Evolutionary conservation across 2,329 filamentous ascomycete genomes (phyloP).

Genomic region (Venturia asperata): DNA sequence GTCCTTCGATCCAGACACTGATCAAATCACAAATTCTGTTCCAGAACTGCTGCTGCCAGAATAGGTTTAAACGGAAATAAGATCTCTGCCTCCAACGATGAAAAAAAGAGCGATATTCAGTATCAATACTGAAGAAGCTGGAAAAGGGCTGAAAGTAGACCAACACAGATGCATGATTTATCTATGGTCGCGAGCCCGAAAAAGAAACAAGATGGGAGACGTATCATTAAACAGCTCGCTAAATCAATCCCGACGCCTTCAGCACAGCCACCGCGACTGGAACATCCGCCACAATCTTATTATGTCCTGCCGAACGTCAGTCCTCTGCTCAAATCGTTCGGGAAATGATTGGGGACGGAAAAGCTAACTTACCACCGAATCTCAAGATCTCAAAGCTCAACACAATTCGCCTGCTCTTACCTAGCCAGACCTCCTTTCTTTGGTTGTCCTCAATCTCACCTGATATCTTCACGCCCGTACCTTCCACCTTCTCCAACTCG

Average conservation of each 20-base stretch:
- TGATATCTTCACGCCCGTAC: constrained; percentile 20
- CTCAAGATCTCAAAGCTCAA: constrained; percentile 35
- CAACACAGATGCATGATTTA: too few relatives aligned
- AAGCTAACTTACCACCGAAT: constrained; percentile 33
- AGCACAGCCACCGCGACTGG: constrained; percentile 58
- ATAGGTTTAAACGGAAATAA: too few relatives aligned
- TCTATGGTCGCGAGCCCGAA: too few relatives aligned
- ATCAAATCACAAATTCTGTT: too few relatives aligned
- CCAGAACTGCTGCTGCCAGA: too few relatives aligned
- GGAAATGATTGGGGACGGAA: neutral
- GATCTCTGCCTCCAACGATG: too few relatives aligned
- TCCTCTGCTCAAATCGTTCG: neutral
- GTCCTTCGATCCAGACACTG: too few relatives aligned
- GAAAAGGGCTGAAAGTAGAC: too few relatives aligned
- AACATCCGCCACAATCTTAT: constrained; percentile 59
- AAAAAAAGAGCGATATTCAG: too few relatives aligned
- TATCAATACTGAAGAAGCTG: too few relatives aligned
- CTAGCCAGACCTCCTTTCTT: constrained; percentile 3
- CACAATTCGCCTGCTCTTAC: constrained; percentile 10
- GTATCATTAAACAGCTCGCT: neutral
- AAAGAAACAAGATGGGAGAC: too few relatives aligned
- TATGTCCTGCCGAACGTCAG: constrained; percentile 50
- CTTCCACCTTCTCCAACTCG: constrained; percentile 21
- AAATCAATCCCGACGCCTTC: constrained; percentile 50
- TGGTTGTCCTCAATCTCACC: constrained; percentile 4